These are phyloP conservation scores for Leccinum truebloodii DNA, from an alignment of 768 basidiomycete genomes.

Conservation along the genomic window DNA sequence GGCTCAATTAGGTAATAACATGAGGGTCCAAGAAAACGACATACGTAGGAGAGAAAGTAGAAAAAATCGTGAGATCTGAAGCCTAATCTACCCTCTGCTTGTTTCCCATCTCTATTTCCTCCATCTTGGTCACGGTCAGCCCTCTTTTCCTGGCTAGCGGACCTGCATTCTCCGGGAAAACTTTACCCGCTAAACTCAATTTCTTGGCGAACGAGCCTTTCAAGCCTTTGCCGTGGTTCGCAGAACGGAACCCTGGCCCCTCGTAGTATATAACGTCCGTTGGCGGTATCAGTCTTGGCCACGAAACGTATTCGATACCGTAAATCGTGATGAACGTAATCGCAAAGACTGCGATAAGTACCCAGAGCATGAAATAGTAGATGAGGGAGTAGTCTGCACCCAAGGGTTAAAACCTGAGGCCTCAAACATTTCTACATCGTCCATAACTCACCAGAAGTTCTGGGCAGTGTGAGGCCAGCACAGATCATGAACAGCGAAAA, in stretches of 20 bases:
- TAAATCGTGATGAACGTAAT: slow-evolving; percentile 75
- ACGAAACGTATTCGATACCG: slow-evolving; percentile 93
- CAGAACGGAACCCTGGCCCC: slow-evolving; percentile 86
- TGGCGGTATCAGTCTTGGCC: slow-evolving; percentile 85
- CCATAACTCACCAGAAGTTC: slow-evolving; percentile 71
- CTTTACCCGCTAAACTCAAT: slow-evolving; percentile 37
- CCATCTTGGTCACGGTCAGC: slow-evolving; percentile 41
- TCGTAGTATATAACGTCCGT: slow-evolving; percentile 80
- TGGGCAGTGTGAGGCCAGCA: slow-evolving; percentile 82
- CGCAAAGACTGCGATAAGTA: slow-evolving; percentile 59
- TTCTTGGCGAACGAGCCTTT: slow-evolving; percentile 37
- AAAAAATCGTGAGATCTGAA: background rate
- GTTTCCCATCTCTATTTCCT: slow-evolving; percentile 80
- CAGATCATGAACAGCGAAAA: slow-evolving; percentile 89
- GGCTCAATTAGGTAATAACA: slow-evolving; percentile 10
- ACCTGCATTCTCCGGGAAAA: slow-evolving; percentile 40
- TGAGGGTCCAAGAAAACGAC: background rate
- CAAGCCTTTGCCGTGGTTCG: slow-evolving; percentile 74
- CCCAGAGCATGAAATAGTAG: slow-evolving; percentile 86
- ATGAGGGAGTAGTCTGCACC: slow-evolving; percentile 75
- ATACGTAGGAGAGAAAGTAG: background rate
- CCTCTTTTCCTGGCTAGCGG: slow-evolving; percentile 39
- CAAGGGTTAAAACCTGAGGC: slow-evolving; percentile 3
- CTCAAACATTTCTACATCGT: background rate
- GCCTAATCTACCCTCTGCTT: slow-evolving; percentile 75